A percentile compares a stretch with the other conserved stretches of the same genome.
These are phyloP conservation scores for Coelastrella sp. DNA, from an alignment of 139 green algal genomes.

Conservation along the genomic window DNA sequence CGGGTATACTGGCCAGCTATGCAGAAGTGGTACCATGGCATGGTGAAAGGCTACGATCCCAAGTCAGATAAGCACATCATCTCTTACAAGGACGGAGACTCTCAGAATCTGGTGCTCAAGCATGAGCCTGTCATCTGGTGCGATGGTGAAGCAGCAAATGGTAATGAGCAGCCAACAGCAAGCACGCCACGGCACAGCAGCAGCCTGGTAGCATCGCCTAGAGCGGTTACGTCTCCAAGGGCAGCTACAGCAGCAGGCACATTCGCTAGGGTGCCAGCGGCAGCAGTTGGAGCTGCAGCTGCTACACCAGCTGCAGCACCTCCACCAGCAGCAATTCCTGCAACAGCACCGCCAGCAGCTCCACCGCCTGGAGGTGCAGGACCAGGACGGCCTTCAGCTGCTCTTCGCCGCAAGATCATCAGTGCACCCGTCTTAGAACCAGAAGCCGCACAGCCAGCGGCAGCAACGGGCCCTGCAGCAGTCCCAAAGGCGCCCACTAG, in stretches of 20 bases:
- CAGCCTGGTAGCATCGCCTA: background rate
- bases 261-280: background rate
- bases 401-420: background rate
- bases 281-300: background rate
- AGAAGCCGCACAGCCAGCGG: background rate
- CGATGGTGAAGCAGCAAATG: slow-evolving; percentile 16
- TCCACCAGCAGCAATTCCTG: background rate
- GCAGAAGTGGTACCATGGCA: slow-evolving; percentile 71
- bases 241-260: background rate
- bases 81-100: slow-evolving; percentile 75
- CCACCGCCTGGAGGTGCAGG: background rate
- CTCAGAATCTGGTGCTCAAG: slow-evolving; percentile 57
- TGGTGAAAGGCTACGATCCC: slow-evolving; percentile 64
- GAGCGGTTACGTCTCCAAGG: background rate
- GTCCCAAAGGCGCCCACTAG: background rate
- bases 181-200: background rate
- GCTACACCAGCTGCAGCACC: background rate
- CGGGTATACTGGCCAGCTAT: slow-evolving; percentile 78
- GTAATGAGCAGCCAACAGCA: background rate
- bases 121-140: slow-evolving; percentile 72
- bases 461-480: background rate
- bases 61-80: slow-evolving; percentile 59
- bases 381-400: background rate
- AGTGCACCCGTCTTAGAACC: background rate
- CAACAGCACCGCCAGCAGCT: background rate